Percentiles rank a stretch among this genome's conserved stretches.
Evolutionary conservation across 2,329 filamentous ascomycete species (phyloP).

Genomic region (Juglanconis sp.): DNA sequence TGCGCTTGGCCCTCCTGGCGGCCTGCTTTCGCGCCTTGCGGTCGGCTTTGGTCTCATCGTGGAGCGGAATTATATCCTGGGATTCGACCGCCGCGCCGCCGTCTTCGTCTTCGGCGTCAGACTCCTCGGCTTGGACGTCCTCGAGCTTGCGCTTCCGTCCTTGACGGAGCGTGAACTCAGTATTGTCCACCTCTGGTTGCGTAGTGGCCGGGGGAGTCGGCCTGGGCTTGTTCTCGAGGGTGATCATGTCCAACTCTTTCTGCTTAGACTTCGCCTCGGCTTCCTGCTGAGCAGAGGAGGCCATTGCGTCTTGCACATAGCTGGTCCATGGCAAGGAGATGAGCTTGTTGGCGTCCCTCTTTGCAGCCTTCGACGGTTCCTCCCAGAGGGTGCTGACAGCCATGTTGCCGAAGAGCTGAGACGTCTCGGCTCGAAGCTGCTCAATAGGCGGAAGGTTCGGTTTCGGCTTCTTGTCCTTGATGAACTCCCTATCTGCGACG

Average conservation of each 20-base stretch:
- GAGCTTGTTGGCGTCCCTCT: constrained; percentile 27
- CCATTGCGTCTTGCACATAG: constrained; percentile 33
- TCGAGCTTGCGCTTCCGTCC: constrained; percentile 51
- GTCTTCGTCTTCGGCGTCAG: constrained; percentile 11
- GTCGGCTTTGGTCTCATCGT: constrained; percentile 14
- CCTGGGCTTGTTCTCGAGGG: constrained; percentile 15
- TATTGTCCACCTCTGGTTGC: constrained; percentile 32
- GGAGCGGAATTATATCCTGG: constrained; percentile 16
- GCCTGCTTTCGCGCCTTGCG: constrained; percentile 21
- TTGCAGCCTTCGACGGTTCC: constrained; percentile 15
- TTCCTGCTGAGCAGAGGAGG: constrained; percentile 18
- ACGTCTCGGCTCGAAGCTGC: constrained; percentile 41
- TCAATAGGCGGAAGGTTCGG: constrained; percentile 29
- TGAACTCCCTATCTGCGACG: constrained; percentile 29
- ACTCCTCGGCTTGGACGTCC: constrained; percentile 17
- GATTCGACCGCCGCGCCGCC: background rate
- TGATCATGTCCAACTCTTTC: constrained; percentile 28
- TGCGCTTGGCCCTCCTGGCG: constrained; percentile 15
- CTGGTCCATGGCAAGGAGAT: constrained; percentile 53
- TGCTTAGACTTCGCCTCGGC: constrained; percentile 19
- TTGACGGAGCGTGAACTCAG: constrained; percentile 54
- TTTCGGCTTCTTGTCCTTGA: constrained; percentile 21
- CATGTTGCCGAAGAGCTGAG: constrained; percentile 53
- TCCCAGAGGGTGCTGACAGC: constrained; percentile 53
- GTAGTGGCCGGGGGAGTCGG: constrained; percentile 17